Percentiles rank a stretch among this genome's conserved stretches.
These are phyloP conservation scores for Aphanoascus verrucosus DNA, from an alignment of 2,329 filamentous ascomycete genomes.

Conservation along the genomic window DNA sequence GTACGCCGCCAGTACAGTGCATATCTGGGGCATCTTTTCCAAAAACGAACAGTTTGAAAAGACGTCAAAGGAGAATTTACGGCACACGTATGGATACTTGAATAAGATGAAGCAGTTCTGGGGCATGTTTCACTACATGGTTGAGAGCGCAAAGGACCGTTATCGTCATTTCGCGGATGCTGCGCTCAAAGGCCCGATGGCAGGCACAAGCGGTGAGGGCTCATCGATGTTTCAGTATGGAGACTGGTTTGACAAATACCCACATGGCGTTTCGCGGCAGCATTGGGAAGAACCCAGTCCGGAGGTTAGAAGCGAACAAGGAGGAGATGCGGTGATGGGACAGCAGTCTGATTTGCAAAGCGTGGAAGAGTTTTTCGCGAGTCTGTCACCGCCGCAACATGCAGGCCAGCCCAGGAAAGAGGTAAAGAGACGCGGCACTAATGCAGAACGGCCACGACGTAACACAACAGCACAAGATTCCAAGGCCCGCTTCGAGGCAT, in stretches of 20 bases:
- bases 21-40: conserved; percentile 84
- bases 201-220: conserved; percentile 30
- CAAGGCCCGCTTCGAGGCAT: background rate
- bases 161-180: conserved; percentile 78
- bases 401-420: conserved; percentile 41
- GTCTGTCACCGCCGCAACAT: conserved; percentile 53
- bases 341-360: conserved; percentile 86
- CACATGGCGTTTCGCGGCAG: conserved; percentile 73
- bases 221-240: conserved; percentile 81
- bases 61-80: conserved; percentile 70
- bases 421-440: conserved; percentile 31
- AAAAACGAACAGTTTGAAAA: conserved; percentile 66
- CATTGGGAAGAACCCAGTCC: conserved; percentile 70
- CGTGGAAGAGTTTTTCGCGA: conserved; percentile 87
- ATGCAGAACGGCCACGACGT: conserved; percentile 6
- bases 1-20: conserved; percentile 87
- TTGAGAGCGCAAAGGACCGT: conserved; percentile 79
- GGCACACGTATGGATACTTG: conserved; percentile 79
- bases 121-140: conserved; percentile 98
- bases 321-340: conserved; percentile 78
- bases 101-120: conserved; percentile 94
- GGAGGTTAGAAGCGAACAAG: conserved; percentile 59
- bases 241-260: conserved; percentile 94
- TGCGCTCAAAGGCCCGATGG: conserved; percentile 52
- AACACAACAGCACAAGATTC: conserved; percentile 18